Base-by-base conservation (phyloP, 2,329 filamentous ascomycete genomes). In the Apiospora pterosperma region DNA sequence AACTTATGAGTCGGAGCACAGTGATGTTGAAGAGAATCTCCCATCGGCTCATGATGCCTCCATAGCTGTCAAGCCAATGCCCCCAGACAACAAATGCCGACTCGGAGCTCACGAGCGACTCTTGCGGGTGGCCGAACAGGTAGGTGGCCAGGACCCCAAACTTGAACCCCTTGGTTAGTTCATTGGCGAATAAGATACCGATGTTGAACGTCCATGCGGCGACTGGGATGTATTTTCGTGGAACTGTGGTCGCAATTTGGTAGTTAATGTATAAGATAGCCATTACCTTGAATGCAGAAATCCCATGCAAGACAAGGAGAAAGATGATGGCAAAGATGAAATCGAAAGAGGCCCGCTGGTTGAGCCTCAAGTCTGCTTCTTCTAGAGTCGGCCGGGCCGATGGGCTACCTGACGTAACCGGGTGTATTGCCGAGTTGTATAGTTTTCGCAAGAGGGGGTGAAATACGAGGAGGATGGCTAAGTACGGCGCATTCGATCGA, bases 1-100 rank as follows among this genome's bases (percentile, higher is more conserved):
- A 99, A 76, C 95, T 97, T 72, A 99, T 93, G 59, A 98, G 83
- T 5, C 96, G 90, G 64, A 99, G 81, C 31, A 98, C 90, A 3
- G 95, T 97, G 67, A 99, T 88, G 74, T 99, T 99, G 84, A 99
- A 99, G 5, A 97, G 84, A n/a, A 99, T 89, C 76, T 98, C 93
- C 96, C 96, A 99, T 65, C 95, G 87, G 0, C 90, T 84, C 75
- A 97, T 89, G n/a, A 99, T 80, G 0, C 96, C 96, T 8, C 92
- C 89, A 69, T 90, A 90, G 62, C 84, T 83, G 77, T 99, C 96
- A 19, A 98, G 80, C 81, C 87, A 91, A 52, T 82, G 80, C 8
- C 89, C 93, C 82, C 90, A 90, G 23, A 82, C 80, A 38, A 86
- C 80, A 42, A 89, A 74, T 2, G 76, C 65, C 8, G 81, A 79